Evolutionary conservation across 1,284 basidiomycete genomes (phyloP).

Genomic region (Ceratobasidium sp.): DNA sequence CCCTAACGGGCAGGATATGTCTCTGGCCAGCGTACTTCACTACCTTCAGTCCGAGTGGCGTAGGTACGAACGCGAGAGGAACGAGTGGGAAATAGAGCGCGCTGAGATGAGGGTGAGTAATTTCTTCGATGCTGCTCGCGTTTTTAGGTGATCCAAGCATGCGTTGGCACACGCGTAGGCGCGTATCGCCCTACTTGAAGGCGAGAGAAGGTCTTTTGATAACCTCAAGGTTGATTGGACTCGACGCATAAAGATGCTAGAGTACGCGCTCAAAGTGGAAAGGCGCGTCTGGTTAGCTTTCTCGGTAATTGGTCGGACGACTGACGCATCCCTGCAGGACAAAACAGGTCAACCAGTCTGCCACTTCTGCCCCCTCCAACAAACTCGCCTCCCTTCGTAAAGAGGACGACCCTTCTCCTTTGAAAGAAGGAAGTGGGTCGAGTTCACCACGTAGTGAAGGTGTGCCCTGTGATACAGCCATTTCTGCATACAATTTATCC

Average conservation of each 20-base stretch:
- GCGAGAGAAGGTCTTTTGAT: slow-evolving; percentile 94
- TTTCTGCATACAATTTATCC: slow-evolving; percentile 32
- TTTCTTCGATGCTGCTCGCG: slow-evolving; percentile 48
- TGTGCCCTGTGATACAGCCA: slow-evolving; percentile 49
- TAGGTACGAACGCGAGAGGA: slow-evolving; percentile 93
- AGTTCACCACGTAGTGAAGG: slow-evolving; percentile 79
- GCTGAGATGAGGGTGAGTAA: slow-evolving; percentile 92
- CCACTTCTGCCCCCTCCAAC: slow-evolving; percentile 60
- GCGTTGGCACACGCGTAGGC: slow-evolving; percentile 62
- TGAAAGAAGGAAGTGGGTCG: slow-evolving; percentile 72
- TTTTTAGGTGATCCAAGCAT: slow-evolving; percentile 48
- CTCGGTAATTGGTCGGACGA: slow-evolving; percentile 25
- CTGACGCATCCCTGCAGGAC: slow-evolving; percentile 59
- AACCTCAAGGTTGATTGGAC: slow-evolving; percentile 96
- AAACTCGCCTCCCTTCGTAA: slow-evolving; percentile 67
- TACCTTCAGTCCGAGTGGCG: slow-evolving; percentile 99
- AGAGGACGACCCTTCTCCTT: slow-evolving; percentile 57
- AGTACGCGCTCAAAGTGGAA: slow-evolving; percentile 93
- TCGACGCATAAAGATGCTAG: slow-evolving; percentile 98
- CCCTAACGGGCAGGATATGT: slow-evolving; percentile 81
- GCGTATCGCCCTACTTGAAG: slow-evolving; percentile 95
- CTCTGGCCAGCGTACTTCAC: slow-evolving; percentile 92
- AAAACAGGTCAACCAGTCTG: slow-evolving; percentile 73
- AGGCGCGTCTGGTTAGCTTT: slow-evolving; percentile 62
- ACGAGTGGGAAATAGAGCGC: slow-evolving; percentile 99